Evolutionary conservation across 345 rosid genomes (phyloP).

Genomic region (Odontarrhena argentea): DNA sequence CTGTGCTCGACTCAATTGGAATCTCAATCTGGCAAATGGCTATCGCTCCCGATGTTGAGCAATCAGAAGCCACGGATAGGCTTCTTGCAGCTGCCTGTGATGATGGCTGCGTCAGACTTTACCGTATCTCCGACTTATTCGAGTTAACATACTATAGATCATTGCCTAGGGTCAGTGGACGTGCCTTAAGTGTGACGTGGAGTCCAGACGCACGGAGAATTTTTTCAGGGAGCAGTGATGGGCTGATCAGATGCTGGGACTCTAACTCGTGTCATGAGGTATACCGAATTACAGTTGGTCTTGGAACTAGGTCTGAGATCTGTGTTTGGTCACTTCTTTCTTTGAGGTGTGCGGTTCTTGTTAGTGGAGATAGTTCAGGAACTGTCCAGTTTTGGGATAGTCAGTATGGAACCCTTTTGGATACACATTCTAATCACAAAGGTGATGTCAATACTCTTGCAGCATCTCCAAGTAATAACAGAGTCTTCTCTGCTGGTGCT

Average conservation of each 20-base stretch:
- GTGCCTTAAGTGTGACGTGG: slow-evolving; percentile 79
- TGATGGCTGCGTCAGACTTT: slow-evolving; percentile 84
- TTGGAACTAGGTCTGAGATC: slow-evolving; percentile 67
- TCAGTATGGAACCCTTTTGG: slow-evolving; percentile 81
- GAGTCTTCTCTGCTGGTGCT: slow-evolving; percentile 91
- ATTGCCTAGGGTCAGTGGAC: slow-evolving; percentile 93
- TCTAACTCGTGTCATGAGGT: slow-evolving; percentile 63
- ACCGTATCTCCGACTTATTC: slow-evolving; percentile 52
- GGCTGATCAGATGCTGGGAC: slow-evolving; percentile 95
- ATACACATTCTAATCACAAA: slow-evolving; percentile 77
- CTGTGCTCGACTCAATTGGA: slow-evolving; percentile 72
- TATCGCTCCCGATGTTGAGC: slow-evolving; percentile 49
- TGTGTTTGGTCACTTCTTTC: slow-evolving; percentile 89
- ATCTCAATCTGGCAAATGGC: slow-evolving; percentile 95
- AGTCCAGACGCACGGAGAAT: slow-evolving; percentile 59
- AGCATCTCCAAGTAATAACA: slow-evolving; percentile 77
- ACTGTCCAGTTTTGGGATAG: slow-evolving; percentile 95
- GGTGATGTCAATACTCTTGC: slow-evolving; percentile 88
- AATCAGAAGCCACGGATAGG: slow-evolving; percentile 44
- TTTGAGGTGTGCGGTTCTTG: slow-evolving; percentile 77
- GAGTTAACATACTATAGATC: slow-evolving; percentile 65
- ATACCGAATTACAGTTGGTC: slow-evolving; percentile 81
- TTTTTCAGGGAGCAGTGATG: slow-evolving; percentile 90
- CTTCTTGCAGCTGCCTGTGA: slow-evolving; percentile 74
- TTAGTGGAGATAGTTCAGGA: slow-evolving; percentile 93